Base-by-base conservation (phyloP, 495 filamentous ascomycete genomes). In the Bacidia rubella region DNA sequence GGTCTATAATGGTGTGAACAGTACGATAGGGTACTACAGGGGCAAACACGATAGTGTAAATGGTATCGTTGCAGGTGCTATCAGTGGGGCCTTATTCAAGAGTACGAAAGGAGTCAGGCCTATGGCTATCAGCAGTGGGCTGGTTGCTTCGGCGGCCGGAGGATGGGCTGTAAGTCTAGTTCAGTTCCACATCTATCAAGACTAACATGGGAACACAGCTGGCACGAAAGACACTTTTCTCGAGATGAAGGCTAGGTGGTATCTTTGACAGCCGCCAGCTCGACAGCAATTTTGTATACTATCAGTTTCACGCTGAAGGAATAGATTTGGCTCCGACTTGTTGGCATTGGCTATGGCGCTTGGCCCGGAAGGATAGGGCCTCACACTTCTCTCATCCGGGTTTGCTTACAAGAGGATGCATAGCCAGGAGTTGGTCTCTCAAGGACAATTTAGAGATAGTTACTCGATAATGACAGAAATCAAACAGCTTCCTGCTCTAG, bases 81-180 rank as follows among this genome's bases (percentile, higher is more conserved):
- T 98, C 54, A 92, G 87, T 61, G 92, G 92, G 44, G 88, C 87
- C 79, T 54, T 97, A 29, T 98, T 96, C 70, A 97, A 95, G 78
- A 90, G 88, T 61, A 96, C 93, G 15, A 78, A 83, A 61, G 92
- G 92, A 11, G 32, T 90, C 25, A 79, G 82, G 72, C 87, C 88
- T 22, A 95, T 97, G 89, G 70, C 87, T 75, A 92, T 95, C 61
- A 93, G 86, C 25, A 85, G 87, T 32, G 82, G 83, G 55, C 79
- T 98, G 47, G 88, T 96, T 54, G 92, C 82, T 39, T 73, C 78
- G 15, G 76, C 87, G 51, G 92, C 92, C 27, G 90, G 87, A 52
- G 76, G 68, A 48, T 98, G 92, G 92, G 79, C 86, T 59, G 88
- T 97, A 44, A 5, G 20, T 20, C 41, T 9, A 5, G 9, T 44